Conservation (phyloP, 495 filamentous ascomycete species). For the Neurospora hispaniola region DNA sequence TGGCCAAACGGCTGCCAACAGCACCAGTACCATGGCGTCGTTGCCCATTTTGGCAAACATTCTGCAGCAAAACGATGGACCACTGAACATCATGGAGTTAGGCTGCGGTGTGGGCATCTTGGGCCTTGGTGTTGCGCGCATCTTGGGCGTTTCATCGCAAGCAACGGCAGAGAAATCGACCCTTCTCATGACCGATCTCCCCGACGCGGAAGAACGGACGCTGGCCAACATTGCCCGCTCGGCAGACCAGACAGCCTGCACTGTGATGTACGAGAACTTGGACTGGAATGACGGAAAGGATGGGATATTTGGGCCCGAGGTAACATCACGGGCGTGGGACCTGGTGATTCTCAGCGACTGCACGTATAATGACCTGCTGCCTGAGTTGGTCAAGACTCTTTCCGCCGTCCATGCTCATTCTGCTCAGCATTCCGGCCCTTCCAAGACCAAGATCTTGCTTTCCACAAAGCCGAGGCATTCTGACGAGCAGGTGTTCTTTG, state of each 20-base stretch:
- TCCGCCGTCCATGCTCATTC: conserved; percentile 32
- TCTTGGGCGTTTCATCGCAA: conserved; percentile 29
- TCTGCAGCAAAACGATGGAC: background rate
- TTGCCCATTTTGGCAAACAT: conserved; percentile 11
- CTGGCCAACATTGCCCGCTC: conserved; percentile 30
- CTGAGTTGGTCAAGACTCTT: conserved; percentile 63
- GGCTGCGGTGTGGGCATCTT: conserved; percentile 80
- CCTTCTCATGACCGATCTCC: conserved; percentile 71
- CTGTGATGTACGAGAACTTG: conserved; percentile 45
- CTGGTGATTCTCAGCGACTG: conserved; percentile 81
- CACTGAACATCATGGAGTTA: conserved; percentile 58
- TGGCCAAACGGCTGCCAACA: background rate
- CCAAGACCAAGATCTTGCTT: conserved; percentile 45
- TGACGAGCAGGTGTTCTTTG: conserved; percentile 70
- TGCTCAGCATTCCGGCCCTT: background rate
- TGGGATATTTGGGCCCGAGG: conserved; percentile 25
- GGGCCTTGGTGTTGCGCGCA: conserved; percentile 59
- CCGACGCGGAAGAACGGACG: conserved; percentile 53
- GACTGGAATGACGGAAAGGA: conserved; percentile 55
- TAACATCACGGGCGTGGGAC: conserved; percentile 43
- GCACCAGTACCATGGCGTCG: background rate
- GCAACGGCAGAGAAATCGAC: conserved; percentile 17
- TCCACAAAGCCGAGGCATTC: conserved; percentile 80
- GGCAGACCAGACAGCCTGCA: conserved; percentile 5
- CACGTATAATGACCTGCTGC: conserved; percentile 87